Evolutionary conservation across 2,329 filamentous ascomycete genomes (phyloP), one percentile per base, ranked within the genome.

Genomic region (Mycocentrospora acerina): DNA sequence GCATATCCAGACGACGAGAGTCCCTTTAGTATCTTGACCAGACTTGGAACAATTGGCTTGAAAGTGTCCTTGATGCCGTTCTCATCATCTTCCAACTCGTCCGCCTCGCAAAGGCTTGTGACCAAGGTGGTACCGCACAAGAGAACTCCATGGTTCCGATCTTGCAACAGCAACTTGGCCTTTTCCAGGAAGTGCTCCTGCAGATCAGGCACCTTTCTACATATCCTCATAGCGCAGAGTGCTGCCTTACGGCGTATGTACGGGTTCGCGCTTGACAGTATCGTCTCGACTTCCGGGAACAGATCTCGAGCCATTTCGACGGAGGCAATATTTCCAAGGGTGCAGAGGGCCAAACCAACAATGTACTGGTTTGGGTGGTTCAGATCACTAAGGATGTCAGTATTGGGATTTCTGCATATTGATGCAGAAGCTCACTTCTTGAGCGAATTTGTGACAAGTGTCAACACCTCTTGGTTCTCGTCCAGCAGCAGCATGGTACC

Each of bases 311-410:
- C 95, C 93, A 98, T 98, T 68, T 98, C 93, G 60, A 97, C 79
- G 1, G 91, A 96, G 42, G 94, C 91, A 57, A 98, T 98, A 68
- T 98, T 98, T 54, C 91, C 93, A 14, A 98, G 81, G 1, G 94
- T 96, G 67, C 91, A 96, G 22, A 98, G 82, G 44, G 93, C 93
- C 35, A 98, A 84, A 16, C 94, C 93, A 55, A 97, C 93, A 46
- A 98, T 89, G 69, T 98, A 98, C 71, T 98, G 93, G 67, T 98
- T 98, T 38, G 89, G 90, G 71, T 98, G 93, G 58, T 90, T 89
- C 40, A 98, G 79, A 64, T 97, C 93, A 77, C 91, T 96, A 57
- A 18, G 22, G 9, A n/a, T 7, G 37, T 61, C 29, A 62, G 55
- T 43, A 40, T 22, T 6, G n/a, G 8, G 8, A 7, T 10, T 4